Base-by-base conservation (phyloP, 805 yeast genomes). In the Candida koratica region DNA sequence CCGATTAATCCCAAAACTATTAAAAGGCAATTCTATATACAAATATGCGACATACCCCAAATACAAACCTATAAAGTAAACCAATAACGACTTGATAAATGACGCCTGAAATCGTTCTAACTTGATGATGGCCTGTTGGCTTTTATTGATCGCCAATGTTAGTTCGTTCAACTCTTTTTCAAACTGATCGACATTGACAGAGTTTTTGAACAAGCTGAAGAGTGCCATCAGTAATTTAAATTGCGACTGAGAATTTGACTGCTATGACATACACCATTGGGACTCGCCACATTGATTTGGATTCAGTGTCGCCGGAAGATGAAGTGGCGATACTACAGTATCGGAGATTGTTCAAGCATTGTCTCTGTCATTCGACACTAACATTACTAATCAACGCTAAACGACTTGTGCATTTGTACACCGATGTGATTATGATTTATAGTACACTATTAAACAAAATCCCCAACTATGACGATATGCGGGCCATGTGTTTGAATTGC, bases 181-280 rank as follows among this genome's bases (percentile, higher is more conserved):
- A 43, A 58, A 63, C 9, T 36, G 34, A 14, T 56, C 56, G 8
- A 64, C 58, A 31, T 58, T 56, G 36, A 61, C 56, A 32, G 47
- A 53, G 24, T 45, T 49, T 25, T 44, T 46, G 41, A 59, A 60
- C 25, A 60, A 18, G 20, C 46, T 47, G 39, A 61, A 59, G 24
- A 29, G 18, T 18, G 32, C 32, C 32, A 29, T 29, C 12, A 28
- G 17, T 18, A 26, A 24, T n/a, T 12, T 24, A 7, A 24, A 20
- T 20, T 20, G 10, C 23, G 12, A 24, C 13, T 24, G 13, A n/a
- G n/a, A n/a, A n/a, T n/a, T n/a, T n/a, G n/a, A 17, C 5, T n/a
- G 11, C 6, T 7, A 64, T 64, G 70, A 56, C 68, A 2, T 65
- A 64, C 39, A 55, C 61, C n/a, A 57, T 65, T 34, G 71, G 68